Conservation (phyloP, 257 asterid species). For the Fraxinus excelsior region DNA sequence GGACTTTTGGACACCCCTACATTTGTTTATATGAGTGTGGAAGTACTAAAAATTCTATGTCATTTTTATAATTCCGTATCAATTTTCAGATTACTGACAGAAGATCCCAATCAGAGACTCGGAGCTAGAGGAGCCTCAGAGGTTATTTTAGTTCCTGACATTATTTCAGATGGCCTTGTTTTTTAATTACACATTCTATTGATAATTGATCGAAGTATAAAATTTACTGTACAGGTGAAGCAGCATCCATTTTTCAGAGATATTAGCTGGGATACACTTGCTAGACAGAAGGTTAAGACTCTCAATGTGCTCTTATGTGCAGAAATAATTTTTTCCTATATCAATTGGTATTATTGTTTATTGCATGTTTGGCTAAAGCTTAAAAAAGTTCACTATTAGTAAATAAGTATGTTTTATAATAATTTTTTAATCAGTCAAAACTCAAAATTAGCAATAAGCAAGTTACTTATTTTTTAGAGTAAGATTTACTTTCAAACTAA, state of each 20-base stretch:
- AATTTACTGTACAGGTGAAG: constrained; percentile 68
- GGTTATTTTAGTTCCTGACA: constrained; percentile 40
- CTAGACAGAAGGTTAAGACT: constrained; percentile 81
- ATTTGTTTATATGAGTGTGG: constrained; percentile 1
- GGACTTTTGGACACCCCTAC: too few relatives aligned
- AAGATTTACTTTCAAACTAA: neutral
- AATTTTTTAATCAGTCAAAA: neutral
- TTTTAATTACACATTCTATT: constrained; percentile 1
- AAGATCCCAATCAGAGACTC: constrained; percentile 95
- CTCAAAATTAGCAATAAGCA: neutral
- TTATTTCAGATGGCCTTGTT: neutral
- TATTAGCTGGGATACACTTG: constrained; percentile 98
- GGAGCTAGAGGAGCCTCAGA: constrained; percentile 96
- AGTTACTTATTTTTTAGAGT: neutral
- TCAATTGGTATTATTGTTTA: too few relatives aligned
- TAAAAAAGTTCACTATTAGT: neutral
- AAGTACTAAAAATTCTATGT: neutral
- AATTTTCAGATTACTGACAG: constrained; percentile 72
- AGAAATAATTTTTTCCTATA: neutral
- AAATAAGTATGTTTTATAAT: neutral
- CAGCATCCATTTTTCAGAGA: constrained; percentile 88
- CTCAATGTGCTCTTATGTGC: neutral
- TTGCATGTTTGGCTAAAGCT: neutral
- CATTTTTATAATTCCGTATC: neutral
- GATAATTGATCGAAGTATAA: neutral